phyloP scores from a whole-genome alignment of 306 rosid genomes.

The Cotoneaster glaucophyllus region DNA sequence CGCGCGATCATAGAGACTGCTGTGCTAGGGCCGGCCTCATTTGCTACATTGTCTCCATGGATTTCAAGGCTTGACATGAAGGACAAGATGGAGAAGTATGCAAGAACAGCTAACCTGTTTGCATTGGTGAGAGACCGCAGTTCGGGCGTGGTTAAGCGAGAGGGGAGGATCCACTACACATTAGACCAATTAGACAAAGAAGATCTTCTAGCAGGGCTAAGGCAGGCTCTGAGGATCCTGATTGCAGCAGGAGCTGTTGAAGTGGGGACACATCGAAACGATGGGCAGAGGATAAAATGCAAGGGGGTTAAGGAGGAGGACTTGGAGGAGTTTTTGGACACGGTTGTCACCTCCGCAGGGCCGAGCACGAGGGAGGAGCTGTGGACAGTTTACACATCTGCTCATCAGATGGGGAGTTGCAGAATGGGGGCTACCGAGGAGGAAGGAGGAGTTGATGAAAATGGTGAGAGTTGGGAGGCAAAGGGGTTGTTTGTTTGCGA shows the following conservation, averaged over 20 bases:
- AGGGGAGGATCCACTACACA: slow-evolving; percentile 45
- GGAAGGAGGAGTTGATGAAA: slow-evolving; percentile 73
- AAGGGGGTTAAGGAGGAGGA: slow-evolving; percentile 50
- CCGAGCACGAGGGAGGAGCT: slow-evolving; percentile 47
- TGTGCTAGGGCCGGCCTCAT: slow-evolving; percentile 64
- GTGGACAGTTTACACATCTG: slow-evolving; percentile 53
- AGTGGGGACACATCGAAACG: slow-evolving; percentile 88
- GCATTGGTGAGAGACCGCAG: slow-evolving; percentile 74
- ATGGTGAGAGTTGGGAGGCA: slow-evolving; percentile 94
- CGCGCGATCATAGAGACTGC: slow-evolving; percentile 64
- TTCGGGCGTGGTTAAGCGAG: slow-evolving; percentile 58
- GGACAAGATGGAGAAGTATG: slow-evolving; percentile 54
- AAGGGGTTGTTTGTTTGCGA: slow-evolving; percentile 77
- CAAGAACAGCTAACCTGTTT: slow-evolving; percentile 67
- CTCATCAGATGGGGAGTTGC: slow-evolving; percentile 87
- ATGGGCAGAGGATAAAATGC: slow-evolving; percentile 73
- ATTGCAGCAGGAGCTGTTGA: slow-evolving; percentile 85
- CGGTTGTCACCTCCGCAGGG: slow-evolving; percentile 47
- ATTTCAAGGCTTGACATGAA: slow-evolving; percentile 61
- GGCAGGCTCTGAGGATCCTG: slow-evolving; percentile 69
- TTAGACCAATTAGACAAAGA: slow-evolving; percentile 54
- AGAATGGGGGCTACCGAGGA: slow-evolving; percentile 59
- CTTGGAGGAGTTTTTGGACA: slow-evolving; percentile 70
- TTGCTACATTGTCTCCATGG: slow-evolving; percentile 68
- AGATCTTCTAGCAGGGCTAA: slow-evolving; percentile 49